These are phyloP conservation scores for Ogataea paraovalis DNA, from an alignment of 805 yeast species.

Conservation along the genomic window DNA sequence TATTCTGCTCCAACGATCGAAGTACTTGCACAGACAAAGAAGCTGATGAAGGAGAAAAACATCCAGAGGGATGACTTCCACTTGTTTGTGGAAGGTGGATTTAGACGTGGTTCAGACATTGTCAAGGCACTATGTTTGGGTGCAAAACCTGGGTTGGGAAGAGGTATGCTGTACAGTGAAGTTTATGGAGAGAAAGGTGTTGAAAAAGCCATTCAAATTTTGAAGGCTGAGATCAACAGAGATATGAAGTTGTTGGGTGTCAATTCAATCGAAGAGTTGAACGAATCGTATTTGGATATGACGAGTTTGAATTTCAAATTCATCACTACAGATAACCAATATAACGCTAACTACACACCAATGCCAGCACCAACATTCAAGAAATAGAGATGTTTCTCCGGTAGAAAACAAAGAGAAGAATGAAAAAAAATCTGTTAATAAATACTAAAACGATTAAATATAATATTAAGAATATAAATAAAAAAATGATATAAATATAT, in stretches of 20 bases:
- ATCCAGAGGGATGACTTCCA: slow-evolving; percentile 51
- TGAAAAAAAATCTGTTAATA: not conserved
- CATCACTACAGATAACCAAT: slow-evolving; percentile 61
- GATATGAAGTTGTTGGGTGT: slow-evolving; percentile 65
- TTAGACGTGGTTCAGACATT: slow-evolving; percentile 41
- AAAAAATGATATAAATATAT: not conserved
- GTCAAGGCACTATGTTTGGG: slow-evolving; percentile 42
- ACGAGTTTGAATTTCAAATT: slow-evolving; percentile 56
- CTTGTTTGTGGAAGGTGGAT: slow-evolving; percentile 47
- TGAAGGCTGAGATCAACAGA: slow-evolving; percentile 53
- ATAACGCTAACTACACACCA: slow-evolving; percentile 37
- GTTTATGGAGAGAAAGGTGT: slow-evolving; percentile 79
- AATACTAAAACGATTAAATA: not conserved
- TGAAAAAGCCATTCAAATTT: slow-evolving; percentile 51
- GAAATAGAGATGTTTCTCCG: slow-evolving; percentile 37
- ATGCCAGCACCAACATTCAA: slow-evolving; percentile 31
- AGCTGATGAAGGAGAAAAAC: slow-evolving; percentile 36
- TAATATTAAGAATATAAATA: not conserved
- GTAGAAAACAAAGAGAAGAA: not conserved
- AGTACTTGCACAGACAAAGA: slow-evolving; percentile 52
- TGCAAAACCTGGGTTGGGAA: slow-evolving; percentile 61
- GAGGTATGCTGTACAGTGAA: slow-evolving; percentile 75
- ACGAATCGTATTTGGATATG: slow-evolving; percentile 50
- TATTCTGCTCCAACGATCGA: slow-evolving; percentile 59
- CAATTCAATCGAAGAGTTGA: slow-evolving; percentile 28